Evolutionary conservation across 495 filamentous ascomycete genomes (phyloP).

Genomic region (Aspergillus haitiensis): DNA sequence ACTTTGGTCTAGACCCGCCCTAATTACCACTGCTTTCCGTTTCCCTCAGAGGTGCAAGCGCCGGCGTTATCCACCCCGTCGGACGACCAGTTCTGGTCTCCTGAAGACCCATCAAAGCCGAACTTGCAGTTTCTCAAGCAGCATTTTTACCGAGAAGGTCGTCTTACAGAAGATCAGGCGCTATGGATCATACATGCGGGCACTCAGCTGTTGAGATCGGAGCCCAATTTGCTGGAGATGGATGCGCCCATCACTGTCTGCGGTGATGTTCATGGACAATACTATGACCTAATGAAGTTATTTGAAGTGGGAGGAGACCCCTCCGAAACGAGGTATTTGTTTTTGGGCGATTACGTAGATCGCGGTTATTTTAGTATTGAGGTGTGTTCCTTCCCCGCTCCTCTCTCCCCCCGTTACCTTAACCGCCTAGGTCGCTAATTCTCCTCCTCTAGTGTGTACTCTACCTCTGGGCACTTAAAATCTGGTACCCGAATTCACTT

Average conservation of each 20-base stretch:
- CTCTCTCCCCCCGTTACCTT: neutral
- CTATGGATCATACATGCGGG: conserved; percentile 89
- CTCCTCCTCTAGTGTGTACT: conserved; percentile 69
- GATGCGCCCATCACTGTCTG: conserved; percentile 99
- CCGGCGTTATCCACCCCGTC: conserved; percentile 88
- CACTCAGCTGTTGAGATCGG: conserved; percentile 75
- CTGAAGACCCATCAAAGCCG: conserved; percentile 82
- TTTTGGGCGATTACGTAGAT: conserved; percentile 97
- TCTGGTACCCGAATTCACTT: conserved; percentile 96
- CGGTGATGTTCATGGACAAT: conserved; percentile 97
- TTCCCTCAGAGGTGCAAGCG: conserved; percentile 81
- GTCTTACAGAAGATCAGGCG: conserved; percentile 94
- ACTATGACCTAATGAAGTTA: conserved; percentile 98
- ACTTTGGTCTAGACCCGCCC: neutral
- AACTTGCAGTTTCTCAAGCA: conserved; percentile 94
- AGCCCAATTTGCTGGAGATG: conserved; percentile 98
- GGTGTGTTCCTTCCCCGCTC: conserved; percentile 39
- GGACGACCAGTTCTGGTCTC: conserved; percentile 76
- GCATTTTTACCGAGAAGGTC: conserved; percentile 96
- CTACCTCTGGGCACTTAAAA: conserved; percentile 97
- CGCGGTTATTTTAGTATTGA: conserved; percentile 98
- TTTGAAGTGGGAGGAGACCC: conserved; percentile 98
- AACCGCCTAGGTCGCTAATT: conserved; percentile 18
- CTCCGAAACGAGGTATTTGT: conserved; percentile 92
- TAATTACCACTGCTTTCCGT: conserved; percentile 9